A percentile compares a stretch with the other conserved stretches of the same genome.
Conservation (phyloP, 1,284 basidiomycete species). For the Cryptococcus maquisensis region DNA sequence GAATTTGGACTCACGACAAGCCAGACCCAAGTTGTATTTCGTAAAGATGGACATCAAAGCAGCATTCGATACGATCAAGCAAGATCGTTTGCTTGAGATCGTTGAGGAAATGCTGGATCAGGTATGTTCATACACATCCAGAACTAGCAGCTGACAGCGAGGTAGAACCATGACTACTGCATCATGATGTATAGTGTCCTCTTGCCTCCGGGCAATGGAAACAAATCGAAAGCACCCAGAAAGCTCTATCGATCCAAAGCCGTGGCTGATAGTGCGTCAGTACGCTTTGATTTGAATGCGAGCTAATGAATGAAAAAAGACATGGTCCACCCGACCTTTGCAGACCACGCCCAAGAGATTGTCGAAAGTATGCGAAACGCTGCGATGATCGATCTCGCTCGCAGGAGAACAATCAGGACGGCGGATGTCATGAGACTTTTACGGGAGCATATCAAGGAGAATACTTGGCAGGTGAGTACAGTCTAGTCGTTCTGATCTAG, state of each 20-base stretch:
- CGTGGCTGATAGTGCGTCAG: conserved; percentile 20
- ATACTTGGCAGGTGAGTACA: conserved; percentile 72
- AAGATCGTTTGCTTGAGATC: conserved; percentile 75
- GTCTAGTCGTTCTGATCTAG: not conserved
- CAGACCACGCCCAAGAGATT: conserved; percentile 51
- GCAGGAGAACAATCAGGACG: conserved; percentile 43
- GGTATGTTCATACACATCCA: conserved; percentile 50
- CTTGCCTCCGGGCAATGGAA: conserved; percentile 37
- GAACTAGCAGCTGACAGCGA: not conserved
- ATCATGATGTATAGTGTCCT: conserved; percentile 37
- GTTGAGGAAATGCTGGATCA: conserved; percentile 67
- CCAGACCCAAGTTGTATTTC: conserved; percentile 81
- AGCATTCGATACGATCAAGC: conserved; percentile 95
- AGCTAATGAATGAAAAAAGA: conserved; percentile 10
- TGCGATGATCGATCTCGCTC: conserved; percentile 79
- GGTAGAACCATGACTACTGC: conserved; percentile 35
- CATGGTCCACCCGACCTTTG: conserved; percentile 17
- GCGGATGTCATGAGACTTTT: conserved; percentile 67
- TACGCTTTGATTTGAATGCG: not conserved
- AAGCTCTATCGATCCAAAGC: conserved; percentile 37
- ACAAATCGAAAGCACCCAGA: conserved; percentile 27
- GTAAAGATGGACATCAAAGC: conserved; percentile 94
- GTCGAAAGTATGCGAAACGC: conserved; percentile 68
- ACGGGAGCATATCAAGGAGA: conserved; percentile 82
- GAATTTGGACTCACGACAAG: not conserved